Evolutionary conservation across 169 alveolate species (phyloP), one percentile per base, ranked within the genome.

Genomic region (Plasmodium ovale): DNA sequence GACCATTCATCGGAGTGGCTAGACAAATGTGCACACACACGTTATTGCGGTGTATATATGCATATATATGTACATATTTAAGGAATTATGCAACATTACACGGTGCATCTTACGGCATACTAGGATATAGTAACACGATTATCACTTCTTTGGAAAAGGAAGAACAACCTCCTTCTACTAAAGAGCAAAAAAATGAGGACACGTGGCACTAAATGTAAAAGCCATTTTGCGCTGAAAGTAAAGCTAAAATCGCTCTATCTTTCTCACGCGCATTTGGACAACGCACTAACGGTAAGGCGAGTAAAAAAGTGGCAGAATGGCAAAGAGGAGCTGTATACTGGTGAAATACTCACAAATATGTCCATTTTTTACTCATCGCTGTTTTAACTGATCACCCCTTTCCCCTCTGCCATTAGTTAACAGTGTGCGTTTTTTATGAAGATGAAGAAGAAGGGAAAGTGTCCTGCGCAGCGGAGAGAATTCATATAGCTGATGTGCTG

Each of bases 181-280:
- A 77, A 44, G 12, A 49, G 25, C 21, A 9, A 19, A 44, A 59
- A 51, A 77, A 77, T 77, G 88, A 19, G 44, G 59, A 27, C 33
- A 10, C 6, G 59, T 21, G 27, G 37, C n/a, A 19, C 39, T 37
- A 53, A 77, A 39, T 60, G 59, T 25, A 77, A 77, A 51, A 59
- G 51, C 39, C 64, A 77, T 39, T 77, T 77, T 77, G 73, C 77
- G 19, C 77, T 77, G 33, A 59, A 60, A 62, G 27, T 77, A 77
- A 77, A 77, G 53, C 19, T 77, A 60, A 77, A 77, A 44, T 44
- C 77, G 23, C 62, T 77, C 39, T 58, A 77, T 53, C 56, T 77
- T 77, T 77, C 27, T 9, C n/a, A 65, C 31, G 58, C 42, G 16
- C 31, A 27, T 19, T 77, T 64, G 16, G 42, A 12, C 6, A 65